Evolutionary conservation across 352 stramenopile genomes (phyloP), one percentile per base, ranked within the genome.

Genomic region (Phytophthora agathidicida): DNA sequence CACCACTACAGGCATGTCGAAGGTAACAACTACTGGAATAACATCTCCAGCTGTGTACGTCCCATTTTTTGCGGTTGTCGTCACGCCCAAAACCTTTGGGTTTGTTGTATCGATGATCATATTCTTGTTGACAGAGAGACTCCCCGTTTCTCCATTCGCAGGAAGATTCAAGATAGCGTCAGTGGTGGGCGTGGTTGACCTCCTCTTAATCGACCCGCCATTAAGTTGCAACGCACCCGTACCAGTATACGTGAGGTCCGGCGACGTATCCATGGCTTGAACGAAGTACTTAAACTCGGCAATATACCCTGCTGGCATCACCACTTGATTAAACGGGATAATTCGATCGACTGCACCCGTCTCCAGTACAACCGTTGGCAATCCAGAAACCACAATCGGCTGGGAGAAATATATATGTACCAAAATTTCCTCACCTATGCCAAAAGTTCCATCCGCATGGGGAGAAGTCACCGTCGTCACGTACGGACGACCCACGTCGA

Each of bases 371-470:
- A 93, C 46, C 5, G 75, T 89, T 4, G 83, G 83, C 4, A 74
- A 41, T 3, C 83, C 81, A 9, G 65, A 62, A 3, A 88, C 77
- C 1, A 86, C 66, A 31, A 96, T 73, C 1, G 87, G 69, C 8
- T 79, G 50, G 0, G 82, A 89, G 32, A 94, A 94, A n/a, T 48
- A n/a, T 1, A 96, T 77, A n/a, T 81, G 71, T 14, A 96, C 75
- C 32, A 82, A 24, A 47, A 94, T 88, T 22, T 73, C 63, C 55
- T 92, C 65, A 23, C 87, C 87, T 20, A 90, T 86, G 1, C 79
- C 82, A 47, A 91, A 94, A 11, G 77, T 87, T 2, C 82, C 82
- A 31, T 92, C 77, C 5, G 20, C 58, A 27, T 89, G 73, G 1
- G 73, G 68, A 6, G 85, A 91, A 11, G 64, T 90, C 17, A 94